Conservation (phyloP, 2,329 filamentous ascomycete genomes). For the Aspergillus eucalypticola region DNA sequence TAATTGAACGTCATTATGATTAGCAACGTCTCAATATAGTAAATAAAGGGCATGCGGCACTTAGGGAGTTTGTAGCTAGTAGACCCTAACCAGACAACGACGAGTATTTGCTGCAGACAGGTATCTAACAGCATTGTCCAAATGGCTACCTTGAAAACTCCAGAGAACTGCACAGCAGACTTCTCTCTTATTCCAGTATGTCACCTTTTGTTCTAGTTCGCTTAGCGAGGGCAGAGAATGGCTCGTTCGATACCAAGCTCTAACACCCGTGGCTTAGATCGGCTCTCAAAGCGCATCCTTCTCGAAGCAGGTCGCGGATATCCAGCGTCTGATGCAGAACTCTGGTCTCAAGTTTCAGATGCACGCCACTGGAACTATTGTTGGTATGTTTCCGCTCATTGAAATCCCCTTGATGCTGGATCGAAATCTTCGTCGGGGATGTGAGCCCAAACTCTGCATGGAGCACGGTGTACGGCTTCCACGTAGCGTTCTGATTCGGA, state of each 20-base stretch:
- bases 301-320: constrained; percentile 76
- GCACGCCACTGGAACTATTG: constrained; percentile 86
- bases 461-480: not conserved
- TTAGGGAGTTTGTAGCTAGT: not conserved
- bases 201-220: not conserved
- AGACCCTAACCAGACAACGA: not conserved
- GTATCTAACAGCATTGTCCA: not conserved
- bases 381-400: constrained; percentile 58
- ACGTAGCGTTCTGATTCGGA: not conserved
- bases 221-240: not conserved
- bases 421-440: not conserved
- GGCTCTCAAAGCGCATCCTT: constrained; percentile 73
- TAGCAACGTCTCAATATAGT: not conserved
- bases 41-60: not conserved
- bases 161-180: constrained; percentile 73
- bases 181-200: constrained; percentile 74
- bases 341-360: constrained; percentile 77
- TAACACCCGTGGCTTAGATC: constrained; percentile 44
- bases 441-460: not conserved
- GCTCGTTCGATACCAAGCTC: not conserved
- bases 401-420: not conserved
- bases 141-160: constrained; percentile 52
- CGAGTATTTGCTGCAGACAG: not conserved
- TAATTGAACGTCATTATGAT: constrained; percentile 1
- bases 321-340: constrained; percentile 75